Evolutionary conservation across 179 eudicot genomes (phyloP).

Genomic region (Beta lomatogona): DNA sequence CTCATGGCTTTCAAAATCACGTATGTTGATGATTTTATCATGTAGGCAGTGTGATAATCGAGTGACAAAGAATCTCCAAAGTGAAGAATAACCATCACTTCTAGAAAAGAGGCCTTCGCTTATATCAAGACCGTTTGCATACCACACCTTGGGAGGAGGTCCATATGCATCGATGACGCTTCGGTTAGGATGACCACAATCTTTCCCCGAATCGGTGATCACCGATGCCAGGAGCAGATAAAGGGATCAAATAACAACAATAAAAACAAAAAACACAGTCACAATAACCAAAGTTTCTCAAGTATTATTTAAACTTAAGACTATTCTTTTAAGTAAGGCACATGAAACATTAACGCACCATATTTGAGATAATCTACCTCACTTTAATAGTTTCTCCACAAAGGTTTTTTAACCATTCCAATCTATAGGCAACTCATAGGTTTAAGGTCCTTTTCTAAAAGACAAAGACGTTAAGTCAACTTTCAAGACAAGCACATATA

Average conservation of each 20-base stretch:
- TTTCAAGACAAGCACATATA: too few relatives aligned
- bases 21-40: conserved; percentile 50
- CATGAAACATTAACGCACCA: too few relatives aligned
- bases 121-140: conserved; percentile 43
- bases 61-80: conserved; percentile 43
- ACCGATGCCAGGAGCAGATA: conserved; percentile 37
- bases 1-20: conserved; percentile 45
- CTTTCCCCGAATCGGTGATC: conserved; percentile 37
- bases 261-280: too few relatives aligned
- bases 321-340: too few relatives aligned
- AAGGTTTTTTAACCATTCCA: too few relatives aligned
- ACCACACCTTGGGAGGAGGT: conserved; percentile 59
- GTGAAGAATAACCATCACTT: conserved; percentile 35
- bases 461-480: too few relatives aligned
- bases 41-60: conserved; percentile 54
- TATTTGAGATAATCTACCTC: too few relatives aligned
- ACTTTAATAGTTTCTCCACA: too few relatives aligned
- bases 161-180: conserved; percentile 46
- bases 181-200: conserved; percentile 47
- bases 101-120: conserved; percentile 38
- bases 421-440: too few relatives aligned
- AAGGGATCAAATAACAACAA: not conserved
- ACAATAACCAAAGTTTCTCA: too few relatives aligned
- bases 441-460: too few relatives aligned
- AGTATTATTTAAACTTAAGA: too few relatives aligned